A percentile compares a stretch with the other conserved stretches of the same genome.
Evolutionary conservation across 208 protist genomes (phyloP).

Genomic region (Trypanosoma melophagium): DNA sequence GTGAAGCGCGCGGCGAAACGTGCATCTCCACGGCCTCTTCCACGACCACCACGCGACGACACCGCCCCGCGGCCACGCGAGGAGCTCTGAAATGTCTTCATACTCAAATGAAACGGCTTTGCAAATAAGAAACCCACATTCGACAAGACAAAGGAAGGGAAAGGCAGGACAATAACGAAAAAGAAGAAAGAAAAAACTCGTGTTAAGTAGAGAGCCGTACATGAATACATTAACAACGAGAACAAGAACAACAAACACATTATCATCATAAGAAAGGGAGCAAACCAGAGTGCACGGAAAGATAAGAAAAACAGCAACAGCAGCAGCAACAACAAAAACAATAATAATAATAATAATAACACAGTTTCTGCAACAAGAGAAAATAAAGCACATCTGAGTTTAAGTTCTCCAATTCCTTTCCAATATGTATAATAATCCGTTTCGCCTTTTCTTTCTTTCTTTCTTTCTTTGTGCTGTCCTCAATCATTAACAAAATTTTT

Average conservation of each 20-base stretch:
- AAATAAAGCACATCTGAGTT: too few species aligned
- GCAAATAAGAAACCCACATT: conserved; percentile 1
- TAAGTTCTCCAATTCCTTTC: too few species aligned
- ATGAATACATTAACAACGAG: conserved; percentile 9
- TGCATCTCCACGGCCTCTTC: conserved; percentile 46
- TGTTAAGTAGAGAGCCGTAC: background rate
- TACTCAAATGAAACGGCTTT: conserved; percentile 19
- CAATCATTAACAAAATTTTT: background rate
- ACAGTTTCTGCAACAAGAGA: background rate
- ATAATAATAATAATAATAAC: background rate
- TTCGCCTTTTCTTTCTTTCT: background rate
- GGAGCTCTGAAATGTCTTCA: conserved; percentile 74
- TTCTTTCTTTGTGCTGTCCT: too few species aligned
- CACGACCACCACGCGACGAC: conserved; percentile 21
- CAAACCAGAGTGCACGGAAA: background rate
- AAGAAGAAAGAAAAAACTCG: background rate
- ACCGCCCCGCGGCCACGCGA: conserved; percentile 36
- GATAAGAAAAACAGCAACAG: conserved; percentile 16
- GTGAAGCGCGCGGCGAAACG: conserved; percentile 86
- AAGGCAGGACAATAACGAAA: background rate
- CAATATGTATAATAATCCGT: too few species aligned
- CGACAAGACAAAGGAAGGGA: conserved; percentile 6
- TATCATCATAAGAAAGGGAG: too few species aligned
- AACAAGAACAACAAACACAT: conserved; percentile 19
- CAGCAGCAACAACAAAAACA: too few species aligned